Base-by-base conservation (phyloP, 2,329 filamentous ascomycete genomes). In the Madurella fahalii region DNA sequence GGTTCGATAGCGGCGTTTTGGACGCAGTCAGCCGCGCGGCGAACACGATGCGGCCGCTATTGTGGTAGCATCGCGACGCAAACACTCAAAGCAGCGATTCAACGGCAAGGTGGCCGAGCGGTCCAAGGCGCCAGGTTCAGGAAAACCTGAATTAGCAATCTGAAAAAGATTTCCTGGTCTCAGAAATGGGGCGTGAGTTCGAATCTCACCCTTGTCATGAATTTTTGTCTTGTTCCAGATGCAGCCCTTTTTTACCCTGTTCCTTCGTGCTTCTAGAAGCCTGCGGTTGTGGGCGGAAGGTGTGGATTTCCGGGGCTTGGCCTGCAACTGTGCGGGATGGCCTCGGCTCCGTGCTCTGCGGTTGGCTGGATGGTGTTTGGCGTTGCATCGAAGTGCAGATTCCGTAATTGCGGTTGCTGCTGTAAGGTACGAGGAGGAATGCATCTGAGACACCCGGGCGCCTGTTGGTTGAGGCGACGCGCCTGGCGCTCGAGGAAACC, bases 121-220 rank as follows among this genome's bases (percentile, higher is more conserved):
- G 52, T 56, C 56, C 20, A 56, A 58, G 56, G 56, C 56, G 53
- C 56, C 56, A 58, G 56, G 56, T 58, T 58, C 57, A 51, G 53
- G 53, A 40, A 32, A 39, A 58, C 53, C 57, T 56, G 57, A 56
- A 58, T 56, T 58, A 25, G 30, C 41, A 40, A 47, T 45, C 53
- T 45, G 34, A 17, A 1, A 34, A 31, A 51, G 47, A 56, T 56
- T 52, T 57, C 53, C 57, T 54, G 54, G 57, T 59, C 57, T 51
- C 53, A 53, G 51, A 30, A 58, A 59, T 53, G 53, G 47, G 57
- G 50, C 53, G 50, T 47, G 56, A 55, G 52, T 58, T 54, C 56
- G 52, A 58, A 55, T 58, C 57, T 54, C 54, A 48, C 50, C 52
- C 54, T 54, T 59, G 54, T 52, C 57, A 59, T 17, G 39, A 43